Percentiles rank a stretch among this genome's conserved stretches.
Evolutionary conservation across 257 asterid genomes (phyloP).

Genomic region (Plantago major): DNA sequence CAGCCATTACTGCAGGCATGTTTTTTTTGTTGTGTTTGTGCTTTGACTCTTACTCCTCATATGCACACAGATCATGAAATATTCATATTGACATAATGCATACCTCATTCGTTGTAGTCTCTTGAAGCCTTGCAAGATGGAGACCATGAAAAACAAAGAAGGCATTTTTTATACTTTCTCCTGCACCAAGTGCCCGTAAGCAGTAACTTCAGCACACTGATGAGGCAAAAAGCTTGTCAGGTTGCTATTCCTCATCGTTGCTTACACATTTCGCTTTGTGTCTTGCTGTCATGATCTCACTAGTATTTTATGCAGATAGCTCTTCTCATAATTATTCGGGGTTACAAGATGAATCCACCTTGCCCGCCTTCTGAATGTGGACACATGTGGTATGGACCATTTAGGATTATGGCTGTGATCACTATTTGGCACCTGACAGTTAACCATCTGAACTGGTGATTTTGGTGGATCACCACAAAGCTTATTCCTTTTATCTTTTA

Average conservation of each 20-base stretch:
- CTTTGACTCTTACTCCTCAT: not conserved
- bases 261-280: slow-evolving; percentile 15
- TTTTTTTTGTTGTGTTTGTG: slow-evolving; percentile 12
- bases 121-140: slow-evolving; percentile 99
- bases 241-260: slow-evolving; percentile 34
- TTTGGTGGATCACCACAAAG: slow-evolving; percentile 4
- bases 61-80: not conserved
- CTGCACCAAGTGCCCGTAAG: slow-evolving; percentile 96
- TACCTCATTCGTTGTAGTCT: slow-evolving; percentile 50
- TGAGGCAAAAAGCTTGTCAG: slow-evolving; percentile 96
- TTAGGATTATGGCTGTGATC: slow-evolving; percentile 18
- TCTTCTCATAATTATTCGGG: slow-evolving; percentile 73
- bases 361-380: slow-evolving; percentile 95
- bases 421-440: not conserved
- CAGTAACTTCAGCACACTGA: slow-evolving; percentile 84
- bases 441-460: slow-evolving; percentile 7
- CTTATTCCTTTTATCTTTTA: slow-evolving; percentile 14
- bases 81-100: slow-evolving; percentile 14
- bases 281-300: slow-evolving; percentile 24
- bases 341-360: slow-evolving; percentile 95
- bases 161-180: slow-evolving; percentile 85
- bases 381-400: slow-evolving; percentile 84
- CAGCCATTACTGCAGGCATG: slow-evolving; percentile 91
- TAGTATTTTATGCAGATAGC: slow-evolving; percentile 60
- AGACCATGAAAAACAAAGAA: slow-evolving; percentile 92